Conservation (phyloP, 768 basidiomycete genomes). For the Tricholoma sp. region DNA sequence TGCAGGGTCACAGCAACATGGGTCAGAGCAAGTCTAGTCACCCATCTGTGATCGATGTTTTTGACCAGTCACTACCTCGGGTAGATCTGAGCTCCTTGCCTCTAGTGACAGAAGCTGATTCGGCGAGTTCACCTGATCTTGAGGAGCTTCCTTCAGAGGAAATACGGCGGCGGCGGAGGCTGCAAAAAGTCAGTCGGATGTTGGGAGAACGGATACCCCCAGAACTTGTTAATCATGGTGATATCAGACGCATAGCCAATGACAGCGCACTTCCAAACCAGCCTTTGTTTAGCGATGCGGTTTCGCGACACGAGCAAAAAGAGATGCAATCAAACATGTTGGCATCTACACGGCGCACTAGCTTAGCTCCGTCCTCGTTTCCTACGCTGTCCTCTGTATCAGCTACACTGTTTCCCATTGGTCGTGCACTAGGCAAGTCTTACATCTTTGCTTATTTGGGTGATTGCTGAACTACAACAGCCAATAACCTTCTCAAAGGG, state of each 20-base stretch:
- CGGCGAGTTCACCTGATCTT: conserved; percentile 8
- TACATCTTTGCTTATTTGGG: neutral
- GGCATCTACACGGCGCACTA: conserved; percentile 5
- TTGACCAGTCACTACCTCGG: conserved; percentile 8
- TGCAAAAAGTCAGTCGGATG: conserved; percentile 16
- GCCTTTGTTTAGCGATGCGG: neutral
- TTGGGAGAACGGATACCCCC: conserved; percentile 16
- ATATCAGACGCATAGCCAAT: conserved; percentile 3
- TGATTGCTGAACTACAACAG: neutral
- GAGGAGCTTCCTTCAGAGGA: conserved; percentile 9
- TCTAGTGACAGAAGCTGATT: neutral
- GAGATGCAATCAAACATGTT: neutral
- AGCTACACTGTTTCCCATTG: conserved; percentile 3
- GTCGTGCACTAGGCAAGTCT: conserved; percentile 10
- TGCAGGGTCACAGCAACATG: conserved; percentile 8
- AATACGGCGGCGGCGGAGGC: conserved; percentile 9
- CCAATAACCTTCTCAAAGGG: neutral
- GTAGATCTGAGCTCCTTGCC: conserved; percentile 4
- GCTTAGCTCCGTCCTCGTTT: conserved; percentile 8
- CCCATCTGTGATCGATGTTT: conserved; percentile 5
- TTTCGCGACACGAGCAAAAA: neutral
- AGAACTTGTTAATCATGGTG: conserved; percentile 13
- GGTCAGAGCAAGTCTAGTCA: neutral
- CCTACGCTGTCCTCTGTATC: conserved; percentile 7
- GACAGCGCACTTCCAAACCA: conserved; percentile 10